Conservation (phyloP, 441 rosid genomes). For the Adansonia grandidieri region DNA sequence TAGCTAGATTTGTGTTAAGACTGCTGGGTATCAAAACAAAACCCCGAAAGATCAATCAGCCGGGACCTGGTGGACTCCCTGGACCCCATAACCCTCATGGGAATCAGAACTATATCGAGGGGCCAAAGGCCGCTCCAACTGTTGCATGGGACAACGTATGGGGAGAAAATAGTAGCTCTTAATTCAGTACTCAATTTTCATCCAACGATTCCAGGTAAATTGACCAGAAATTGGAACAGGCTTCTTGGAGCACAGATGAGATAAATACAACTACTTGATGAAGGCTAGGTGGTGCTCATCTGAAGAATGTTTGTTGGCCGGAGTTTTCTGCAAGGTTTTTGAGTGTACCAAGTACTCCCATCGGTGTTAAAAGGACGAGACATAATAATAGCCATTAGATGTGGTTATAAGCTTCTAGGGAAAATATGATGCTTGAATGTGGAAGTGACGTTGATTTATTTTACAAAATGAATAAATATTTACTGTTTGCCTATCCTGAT, state of each 20-base stretch:
- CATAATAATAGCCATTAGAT: not conserved
- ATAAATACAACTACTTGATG: not conserved
- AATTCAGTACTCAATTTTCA: constrained; percentile 16
- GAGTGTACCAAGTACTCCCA: not conserved
- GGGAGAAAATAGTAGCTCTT: constrained; percentile 49
- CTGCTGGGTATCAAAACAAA: constrained; percentile 77
- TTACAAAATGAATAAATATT: not conserved
- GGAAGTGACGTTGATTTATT: not conserved
- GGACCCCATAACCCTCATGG: constrained; percentile 58
- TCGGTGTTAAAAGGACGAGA: not conserved
- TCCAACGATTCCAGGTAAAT: not conserved
- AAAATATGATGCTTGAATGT: not conserved
- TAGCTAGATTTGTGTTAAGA: constrained; percentile 90
- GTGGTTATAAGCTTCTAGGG: not conserved
- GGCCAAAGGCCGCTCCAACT: constrained; percentile 73
- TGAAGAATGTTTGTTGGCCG: not conserved
- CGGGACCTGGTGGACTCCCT: constrained; percentile 63
- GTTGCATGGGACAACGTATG: constrained; percentile 90
- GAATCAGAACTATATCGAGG: constrained; percentile 69
- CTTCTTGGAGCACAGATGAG: not conserved
- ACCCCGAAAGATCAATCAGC: constrained; percentile 64
- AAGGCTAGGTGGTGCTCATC: not conserved
- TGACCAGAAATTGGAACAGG: constrained; percentile 18
- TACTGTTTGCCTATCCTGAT: not conserved
- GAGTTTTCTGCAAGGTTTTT: not conserved